phyloP scores from a whole-genome alignment of 2,329 filamentous ascomycete genomes.

The Colletotrichum neosansevieriae region DNA sequence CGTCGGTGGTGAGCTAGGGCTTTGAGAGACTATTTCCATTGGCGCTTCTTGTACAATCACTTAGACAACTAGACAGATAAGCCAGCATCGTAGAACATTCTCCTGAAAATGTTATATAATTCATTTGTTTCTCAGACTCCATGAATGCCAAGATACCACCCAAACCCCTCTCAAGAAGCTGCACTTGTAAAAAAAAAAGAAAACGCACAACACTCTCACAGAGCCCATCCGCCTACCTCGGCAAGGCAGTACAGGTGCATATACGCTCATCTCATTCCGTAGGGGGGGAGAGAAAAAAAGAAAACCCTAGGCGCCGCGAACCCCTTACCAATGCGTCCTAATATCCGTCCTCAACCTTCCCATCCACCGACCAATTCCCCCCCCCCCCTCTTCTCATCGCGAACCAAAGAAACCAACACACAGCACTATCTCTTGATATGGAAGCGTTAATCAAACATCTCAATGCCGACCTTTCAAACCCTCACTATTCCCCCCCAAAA shows the following conservation, averaged over 20 bases:
- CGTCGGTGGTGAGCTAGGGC: constrained; percentile 69
- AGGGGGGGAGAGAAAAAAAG: not conserved
- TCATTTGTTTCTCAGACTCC: not conserved
- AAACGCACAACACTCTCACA: no score
- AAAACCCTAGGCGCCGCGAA: not conserved
- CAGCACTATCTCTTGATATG: not conserved
- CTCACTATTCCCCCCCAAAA: not conserved
- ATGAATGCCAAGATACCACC: not conserved
- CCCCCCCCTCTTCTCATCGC: no score
- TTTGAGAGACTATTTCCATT: constrained; percentile 40
- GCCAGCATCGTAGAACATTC: constrained; percentile 11
- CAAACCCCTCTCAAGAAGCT: not conserved
- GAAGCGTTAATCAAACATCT: not conserved
- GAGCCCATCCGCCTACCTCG: no score
- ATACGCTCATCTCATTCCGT: no score
- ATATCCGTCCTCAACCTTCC: not conserved
- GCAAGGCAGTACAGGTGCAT: no score
- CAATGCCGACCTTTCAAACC: not conserved
- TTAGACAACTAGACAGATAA: constrained; percentile 20
- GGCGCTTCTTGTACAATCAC: constrained; percentile 20
- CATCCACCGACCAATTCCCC: no score
- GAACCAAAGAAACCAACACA: no score
- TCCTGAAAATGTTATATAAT: not conserved
- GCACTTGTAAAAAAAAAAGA: no score
- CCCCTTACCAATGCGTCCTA: constrained; percentile 9